These are phyloP conservation scores for Sporisorium sorghi DNA, from an alignment of 1,284 basidiomycete genomes.

Conservation along the genomic window DNA sequence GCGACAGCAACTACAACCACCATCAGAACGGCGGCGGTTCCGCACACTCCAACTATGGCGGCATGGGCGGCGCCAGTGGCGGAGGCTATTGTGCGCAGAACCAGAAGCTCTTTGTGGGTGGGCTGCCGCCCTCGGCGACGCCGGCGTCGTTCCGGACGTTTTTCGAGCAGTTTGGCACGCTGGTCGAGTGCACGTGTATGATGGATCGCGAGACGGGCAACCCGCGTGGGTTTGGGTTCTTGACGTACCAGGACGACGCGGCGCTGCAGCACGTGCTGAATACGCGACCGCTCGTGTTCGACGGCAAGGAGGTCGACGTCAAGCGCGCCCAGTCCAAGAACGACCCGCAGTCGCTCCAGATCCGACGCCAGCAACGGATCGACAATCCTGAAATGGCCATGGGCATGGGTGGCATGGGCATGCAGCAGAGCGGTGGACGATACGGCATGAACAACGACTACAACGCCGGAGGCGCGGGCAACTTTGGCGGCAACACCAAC, in stretches of 20 bases:
- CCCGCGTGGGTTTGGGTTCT: constrained; percentile 97
- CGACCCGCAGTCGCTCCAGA: constrained; percentile 41
- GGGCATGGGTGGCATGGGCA: constrained; percentile 11
- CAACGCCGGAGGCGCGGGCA: constrained; percentile 75
- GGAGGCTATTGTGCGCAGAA: constrained; percentile 20
- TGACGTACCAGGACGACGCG: constrained; percentile 88
- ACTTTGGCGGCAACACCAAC: constrained; percentile 71
- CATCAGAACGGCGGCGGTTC: constrained; percentile 9
- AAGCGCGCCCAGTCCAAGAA: constrained; percentile 72
- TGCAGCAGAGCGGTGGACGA: constrained; percentile 15
- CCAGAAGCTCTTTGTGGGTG: constrained; percentile 86
- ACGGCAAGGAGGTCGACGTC: constrained; percentile 83
- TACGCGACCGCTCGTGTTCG: constrained; percentile 66
- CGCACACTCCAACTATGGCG: constrained; percentile 1
- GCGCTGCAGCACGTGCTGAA: constrained; percentile 77
- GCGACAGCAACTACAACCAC: constrained; percentile 35
- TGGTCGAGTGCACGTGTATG: constrained; percentile 98
- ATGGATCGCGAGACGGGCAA: constrained; percentile 94
- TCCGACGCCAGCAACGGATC: constrained; percentile 30
- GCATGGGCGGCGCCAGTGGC: constrained; percentile 4
- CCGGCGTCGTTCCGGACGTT: constrained; percentile 91
- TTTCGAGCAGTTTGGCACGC: constrained; percentile 87
- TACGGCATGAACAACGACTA: constrained; percentile 19
- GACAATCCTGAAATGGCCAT: constrained; percentile 20
- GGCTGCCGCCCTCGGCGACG: constrained; percentile 88